Evolutionary conservation across 2,329 filamentous ascomycete genomes (phyloP).

Genomic region (Cytospora paraplurivora): DNA sequence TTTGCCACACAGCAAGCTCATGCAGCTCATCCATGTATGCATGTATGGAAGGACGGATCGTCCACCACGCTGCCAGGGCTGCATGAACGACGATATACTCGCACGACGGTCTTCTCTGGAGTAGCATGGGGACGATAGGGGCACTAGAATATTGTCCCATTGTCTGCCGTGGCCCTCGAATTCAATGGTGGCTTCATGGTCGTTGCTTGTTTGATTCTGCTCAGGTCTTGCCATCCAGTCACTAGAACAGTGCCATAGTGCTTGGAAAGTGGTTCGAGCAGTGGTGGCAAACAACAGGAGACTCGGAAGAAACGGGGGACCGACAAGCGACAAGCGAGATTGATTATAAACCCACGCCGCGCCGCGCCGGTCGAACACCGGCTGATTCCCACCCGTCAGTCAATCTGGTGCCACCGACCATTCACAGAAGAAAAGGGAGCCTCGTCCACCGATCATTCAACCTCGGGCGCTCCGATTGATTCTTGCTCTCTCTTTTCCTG

Average conservation of each 20-base stretch:
- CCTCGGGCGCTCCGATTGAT: neutral
- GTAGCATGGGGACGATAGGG: no score
- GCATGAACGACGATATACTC: no score
- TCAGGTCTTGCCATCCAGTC: neutral
- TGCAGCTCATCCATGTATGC: neutral
- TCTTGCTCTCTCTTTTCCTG: neutral
- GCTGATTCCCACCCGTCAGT: constrained; percentile 21
- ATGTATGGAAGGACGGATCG: neutral
- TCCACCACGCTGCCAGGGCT: neutral
- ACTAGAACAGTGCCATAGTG: neutral
- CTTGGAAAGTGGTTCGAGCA: constrained; percentile 28
- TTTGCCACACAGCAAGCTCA: neutral
- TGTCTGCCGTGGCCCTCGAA: neutral
- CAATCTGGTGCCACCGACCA: constrained; percentile 2
- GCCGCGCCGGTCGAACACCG: constrained; percentile 10
- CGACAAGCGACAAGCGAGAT: constrained; percentile 26
- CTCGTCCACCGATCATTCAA: neutral
- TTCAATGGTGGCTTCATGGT: constrained; percentile 7
- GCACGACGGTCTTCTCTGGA: no score
- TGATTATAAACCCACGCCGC: constrained; percentile 25
- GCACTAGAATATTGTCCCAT: neutral
- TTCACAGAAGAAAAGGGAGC: constrained; percentile 16
- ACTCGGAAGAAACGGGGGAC: constrained; percentile 26
- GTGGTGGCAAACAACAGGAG: constrained; percentile 30
- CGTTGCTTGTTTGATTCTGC: neutral